Evolutionary conservation across 768 basidiomycete genomes (phyloP).

Genomic region (Tricholoma sp.): DNA sequence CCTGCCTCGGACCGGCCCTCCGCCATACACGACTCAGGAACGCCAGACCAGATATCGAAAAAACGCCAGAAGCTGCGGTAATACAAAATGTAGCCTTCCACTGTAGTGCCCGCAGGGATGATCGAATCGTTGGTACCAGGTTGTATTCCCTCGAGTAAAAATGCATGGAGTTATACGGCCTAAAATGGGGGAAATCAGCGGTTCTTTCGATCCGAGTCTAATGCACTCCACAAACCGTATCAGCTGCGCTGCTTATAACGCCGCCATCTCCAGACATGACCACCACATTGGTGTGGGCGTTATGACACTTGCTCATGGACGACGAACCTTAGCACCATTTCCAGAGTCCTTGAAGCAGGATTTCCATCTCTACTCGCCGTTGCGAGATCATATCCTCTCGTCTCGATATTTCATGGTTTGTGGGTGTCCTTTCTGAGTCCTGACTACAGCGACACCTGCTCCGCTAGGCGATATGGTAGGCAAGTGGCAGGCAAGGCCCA

Average conservation of each 20-base stretch:
- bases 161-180: conserved; percentile 22
- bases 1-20: conserved; percentile 17
- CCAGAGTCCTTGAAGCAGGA: too few relatives aligned
- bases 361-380: too few relatives aligned
- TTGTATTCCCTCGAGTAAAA: conserved; percentile 19
- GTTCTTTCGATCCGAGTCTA: neutral
- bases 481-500: too few relatives aligned
- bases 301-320: neutral
- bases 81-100: conserved; percentile 19
- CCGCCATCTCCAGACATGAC: conserved; percentile 26
- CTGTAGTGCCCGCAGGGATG: conserved; percentile 21
- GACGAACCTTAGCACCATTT: conserved; percentile 17
- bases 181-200: neutral
- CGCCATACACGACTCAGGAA: conserved; percentile 25
- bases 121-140: conserved; percentile 20
- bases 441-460: too few relatives aligned
- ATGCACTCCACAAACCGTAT: conserved; percentile 15
- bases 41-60: neutral
- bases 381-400: too few relatives aligned
- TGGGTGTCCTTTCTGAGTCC: too few relatives aligned
- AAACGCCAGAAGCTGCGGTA: conserved; percentile 11
- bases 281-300: neutral
- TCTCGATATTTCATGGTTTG: too few relatives aligned
- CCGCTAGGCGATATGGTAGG: too few relatives aligned
- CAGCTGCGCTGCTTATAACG: conserved; percentile 20